phyloP scores from a whole-genome alignment of 2,329 filamentous ascomycete species.

The Thyridium curvatum region DNA sequence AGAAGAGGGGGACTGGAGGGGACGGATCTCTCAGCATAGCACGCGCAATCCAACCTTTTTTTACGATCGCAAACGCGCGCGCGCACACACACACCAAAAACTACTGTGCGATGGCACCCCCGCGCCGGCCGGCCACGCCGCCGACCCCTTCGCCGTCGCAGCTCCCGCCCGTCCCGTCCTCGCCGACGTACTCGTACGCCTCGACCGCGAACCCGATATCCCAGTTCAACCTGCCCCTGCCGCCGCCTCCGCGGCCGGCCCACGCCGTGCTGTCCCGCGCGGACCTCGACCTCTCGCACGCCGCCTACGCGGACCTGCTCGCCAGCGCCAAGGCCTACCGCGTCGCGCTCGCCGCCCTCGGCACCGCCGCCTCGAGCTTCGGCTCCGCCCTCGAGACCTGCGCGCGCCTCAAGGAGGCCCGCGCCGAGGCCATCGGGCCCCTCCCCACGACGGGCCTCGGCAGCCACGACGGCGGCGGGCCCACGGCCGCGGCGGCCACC shows the following conservation, averaged over 20 bases:
- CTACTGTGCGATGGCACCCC: neutral
- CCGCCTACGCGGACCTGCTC: conserved; percentile 56
- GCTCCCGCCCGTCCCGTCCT: conserved; percentile 32
- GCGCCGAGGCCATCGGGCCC: conserved; percentile 48
- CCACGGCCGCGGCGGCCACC: conserved; percentile 13
- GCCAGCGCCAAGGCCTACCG: conserved; percentile 59
- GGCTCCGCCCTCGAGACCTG: conserved; percentile 60
- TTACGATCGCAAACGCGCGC: too few species aligned
- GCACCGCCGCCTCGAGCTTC: conserved; percentile 55
- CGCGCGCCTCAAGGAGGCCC: conserved; percentile 61
- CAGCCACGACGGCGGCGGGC: conserved; percentile 13
- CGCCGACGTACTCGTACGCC: conserved; percentile 56
- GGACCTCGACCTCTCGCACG: conserved; percentile 57
- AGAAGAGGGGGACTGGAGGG: too few species aligned
- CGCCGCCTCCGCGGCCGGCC: conserved; percentile 51
- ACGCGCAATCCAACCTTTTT: too few species aligned
- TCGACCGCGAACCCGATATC: conserved; percentile 56
- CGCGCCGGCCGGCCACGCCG: conserved; percentile 6
- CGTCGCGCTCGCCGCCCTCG: conserved; percentile 53
- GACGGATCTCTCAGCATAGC: too few species aligned
- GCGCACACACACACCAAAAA: too few species aligned
- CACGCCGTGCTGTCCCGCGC: conserved; percentile 56
- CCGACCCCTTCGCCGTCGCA: conserved; percentile 1
- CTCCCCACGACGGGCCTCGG: conserved; percentile 26
- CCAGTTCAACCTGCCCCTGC: conserved; percentile 51